Percentiles rank a stretch among this genome's conserved stretches.
phyloP scores from a whole-genome alignment of 208 protist genomes.

The Trypanosoma scelopori region DNA sequence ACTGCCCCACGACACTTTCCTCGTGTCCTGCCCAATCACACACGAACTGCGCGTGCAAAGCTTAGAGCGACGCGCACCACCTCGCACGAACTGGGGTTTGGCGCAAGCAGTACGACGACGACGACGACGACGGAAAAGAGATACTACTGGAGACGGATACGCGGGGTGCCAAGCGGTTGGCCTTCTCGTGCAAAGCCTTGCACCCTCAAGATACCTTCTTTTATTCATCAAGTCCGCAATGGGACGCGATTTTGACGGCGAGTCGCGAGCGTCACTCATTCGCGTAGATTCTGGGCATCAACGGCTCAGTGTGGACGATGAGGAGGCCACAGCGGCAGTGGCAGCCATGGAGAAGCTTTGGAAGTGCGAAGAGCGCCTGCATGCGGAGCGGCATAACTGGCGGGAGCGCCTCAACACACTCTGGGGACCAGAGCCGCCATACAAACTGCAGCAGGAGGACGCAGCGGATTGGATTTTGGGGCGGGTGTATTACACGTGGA shows the following conservation, averaged over 20 bases:
- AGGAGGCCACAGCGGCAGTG: not conserved
- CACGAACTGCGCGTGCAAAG: too few relatives aligned
- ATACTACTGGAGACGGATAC: too few relatives aligned
- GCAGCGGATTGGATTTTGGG: conserved; percentile 11
- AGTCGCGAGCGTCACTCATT: not conserved
- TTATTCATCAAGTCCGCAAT: not conserved
- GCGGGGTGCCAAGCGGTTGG: too few relatives aligned
- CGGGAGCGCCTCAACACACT: not conserved
- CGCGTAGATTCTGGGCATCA: not conserved
- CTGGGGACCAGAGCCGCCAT: conserved; percentile 29
- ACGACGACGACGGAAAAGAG: too few relatives aligned
- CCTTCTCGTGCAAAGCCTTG: not conserved
- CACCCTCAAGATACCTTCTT: not conserved
- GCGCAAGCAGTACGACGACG: too few relatives aligned
- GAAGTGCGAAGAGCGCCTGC: not conserved
- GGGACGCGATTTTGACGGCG: not conserved
- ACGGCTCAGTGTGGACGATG: not conserved
- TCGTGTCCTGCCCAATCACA: too few relatives aligned
- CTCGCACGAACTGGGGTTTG: too few relatives aligned
- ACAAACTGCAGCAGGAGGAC: conserved; percentile 31
- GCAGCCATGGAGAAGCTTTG: not conserved
- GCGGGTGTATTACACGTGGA: conserved; percentile 42
- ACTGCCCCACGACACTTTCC: too few relatives aligned
- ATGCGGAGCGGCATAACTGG: not conserved
- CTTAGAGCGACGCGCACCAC: too few relatives aligned